These are phyloP conservation scores for Candida wancherniae DNA, from an alignment of 805 yeast species.

Conservation along the genomic window DNA sequence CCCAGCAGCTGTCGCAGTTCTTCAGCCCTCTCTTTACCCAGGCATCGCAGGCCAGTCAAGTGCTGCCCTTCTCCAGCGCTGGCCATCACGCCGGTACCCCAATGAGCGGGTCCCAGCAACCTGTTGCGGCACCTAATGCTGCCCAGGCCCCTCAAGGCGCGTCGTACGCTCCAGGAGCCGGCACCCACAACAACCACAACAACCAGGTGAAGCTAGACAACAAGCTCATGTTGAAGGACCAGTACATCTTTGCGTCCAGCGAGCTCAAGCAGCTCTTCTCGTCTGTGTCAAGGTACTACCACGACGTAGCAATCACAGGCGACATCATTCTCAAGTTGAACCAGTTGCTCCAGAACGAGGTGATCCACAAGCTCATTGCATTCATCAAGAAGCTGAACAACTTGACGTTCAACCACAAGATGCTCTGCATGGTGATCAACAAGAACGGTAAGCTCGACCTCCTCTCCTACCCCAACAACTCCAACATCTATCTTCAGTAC, in stretches of 20 bases:
- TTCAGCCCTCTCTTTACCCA: conserved; percentile 4
- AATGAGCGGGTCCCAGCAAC: too few species aligned
- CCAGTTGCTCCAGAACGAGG: conserved; percentile 23
- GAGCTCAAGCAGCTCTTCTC: conserved; percentile 47
- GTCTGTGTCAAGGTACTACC: conserved; percentile 52
- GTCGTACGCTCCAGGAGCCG: not conserved
- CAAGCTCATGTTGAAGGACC: conserved; percentile 54
- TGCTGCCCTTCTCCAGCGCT: conserved; percentile 1
- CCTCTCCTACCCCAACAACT: conserved; percentile 58
- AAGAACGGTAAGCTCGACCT: conserved; percentile 69
- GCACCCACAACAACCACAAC: not conserved
- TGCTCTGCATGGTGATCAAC: conserved; percentile 47
- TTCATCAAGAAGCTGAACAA: conserved; percentile 40
- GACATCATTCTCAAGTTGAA: conserved; percentile 26
- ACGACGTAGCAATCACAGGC: conserved; percentile 24
- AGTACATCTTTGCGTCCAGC: conserved; percentile 54
- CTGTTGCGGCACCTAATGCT: too few species aligned
- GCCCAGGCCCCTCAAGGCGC: too few species aligned
- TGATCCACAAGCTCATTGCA: conserved; percentile 28
- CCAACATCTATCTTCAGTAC: conserved; percentile 53
- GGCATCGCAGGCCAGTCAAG: not conserved
- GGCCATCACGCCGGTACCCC: not conserved
- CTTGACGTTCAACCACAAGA: conserved; percentile 37
- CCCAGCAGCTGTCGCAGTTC: conserved; percentile 8
- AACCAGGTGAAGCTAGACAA: conserved; percentile 48